phyloP scores from a whole-genome alignment of 78 protist species.

The Trichosphaerium sp. region DNA sequence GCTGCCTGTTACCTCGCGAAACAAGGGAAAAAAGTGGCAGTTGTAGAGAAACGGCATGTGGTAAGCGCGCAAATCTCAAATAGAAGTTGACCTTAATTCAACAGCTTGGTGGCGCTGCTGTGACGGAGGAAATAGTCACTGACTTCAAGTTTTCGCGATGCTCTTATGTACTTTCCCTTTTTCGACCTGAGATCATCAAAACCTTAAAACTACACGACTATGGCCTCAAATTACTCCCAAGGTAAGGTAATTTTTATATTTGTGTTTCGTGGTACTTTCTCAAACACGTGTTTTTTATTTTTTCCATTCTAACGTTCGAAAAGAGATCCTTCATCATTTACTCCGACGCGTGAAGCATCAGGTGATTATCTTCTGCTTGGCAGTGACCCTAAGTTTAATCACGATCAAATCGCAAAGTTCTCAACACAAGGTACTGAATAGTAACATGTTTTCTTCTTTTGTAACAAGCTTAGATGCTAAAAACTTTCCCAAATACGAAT shows the following conservation, averaged over 20 bases:
- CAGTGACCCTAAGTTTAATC: neutral
- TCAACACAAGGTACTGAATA: too few species aligned
- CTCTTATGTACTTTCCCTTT: constrained; percentile 24
- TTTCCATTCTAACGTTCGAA: neutral
- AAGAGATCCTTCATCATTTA: constrained; percentile 48
- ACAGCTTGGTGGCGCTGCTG: constrained; percentile 28
- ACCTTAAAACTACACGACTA: constrained; percentile 15
- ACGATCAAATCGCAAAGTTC: constrained; percentile 5
- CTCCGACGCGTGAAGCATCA: constrained; percentile 16
- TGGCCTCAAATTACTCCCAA: constrained; percentile 6
- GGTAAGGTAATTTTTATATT: neutral
- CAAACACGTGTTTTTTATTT: neutral
- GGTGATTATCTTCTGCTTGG: constrained; percentile 28
- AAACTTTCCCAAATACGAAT: constrained; percentile 2
- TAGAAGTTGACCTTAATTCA: neutral
- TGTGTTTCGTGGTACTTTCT: too few species aligned
- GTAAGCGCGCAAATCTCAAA: constrained; percentile 7
- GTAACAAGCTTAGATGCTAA: too few species aligned
- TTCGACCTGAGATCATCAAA: constrained; percentile 13
- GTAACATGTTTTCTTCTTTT: too few species aligned
- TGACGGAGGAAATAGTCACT: constrained; percentile 43
- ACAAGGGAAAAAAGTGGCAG: neutral
- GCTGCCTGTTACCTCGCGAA: constrained; percentile 14
- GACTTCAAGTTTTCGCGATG: constrained; percentile 57
- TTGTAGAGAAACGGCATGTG: constrained; percentile 23